phyloP scores from a whole-genome alignment of 1,284 basidiomycete genomes.

The Cryptococcus hybrid region DNA sequence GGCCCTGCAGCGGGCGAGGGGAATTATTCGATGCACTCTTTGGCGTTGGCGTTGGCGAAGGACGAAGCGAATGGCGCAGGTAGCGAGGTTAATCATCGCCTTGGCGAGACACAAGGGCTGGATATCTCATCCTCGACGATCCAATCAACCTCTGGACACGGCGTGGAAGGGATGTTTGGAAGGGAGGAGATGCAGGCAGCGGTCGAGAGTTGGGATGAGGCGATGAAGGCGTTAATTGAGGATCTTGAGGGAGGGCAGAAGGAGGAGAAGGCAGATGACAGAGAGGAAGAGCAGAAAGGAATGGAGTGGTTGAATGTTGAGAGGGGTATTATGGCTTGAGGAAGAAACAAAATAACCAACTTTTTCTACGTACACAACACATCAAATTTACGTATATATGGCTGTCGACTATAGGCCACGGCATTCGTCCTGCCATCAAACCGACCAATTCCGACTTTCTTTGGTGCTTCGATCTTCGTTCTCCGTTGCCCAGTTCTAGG shows the following conservation, averaged over 20 bases:
- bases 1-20: slow-evolving; percentile 49
- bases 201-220: not conserved
- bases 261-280: not conserved
- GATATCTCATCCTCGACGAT: slow-evolving; percentile 4
- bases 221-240: not conserved
- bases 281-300: not conserved
- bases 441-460: not conserved
- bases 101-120: slow-evolving; percentile 40
- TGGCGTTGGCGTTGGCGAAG: slow-evolving; percentile 18
- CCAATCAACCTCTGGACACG: not conserved
- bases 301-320: not conserved
- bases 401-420: too few relatives aligned
- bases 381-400: not conserved
- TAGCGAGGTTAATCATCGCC: slow-evolving; percentile 40
- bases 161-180: not conserved
- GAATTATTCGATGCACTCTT: slow-evolving; percentile 12
- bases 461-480: not conserved
- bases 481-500: not conserved
- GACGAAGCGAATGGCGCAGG: slow-evolving; percentile 23
- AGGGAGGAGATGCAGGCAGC: not conserved
- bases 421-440: not conserved
- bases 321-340: not conserved
- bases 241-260: not conserved
- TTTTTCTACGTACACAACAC: not conserved
- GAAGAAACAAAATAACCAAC: not conserved